phyloP scores from a whole-genome alignment of 257 asterid genomes.

The Solanum etuberosum region DNA sequence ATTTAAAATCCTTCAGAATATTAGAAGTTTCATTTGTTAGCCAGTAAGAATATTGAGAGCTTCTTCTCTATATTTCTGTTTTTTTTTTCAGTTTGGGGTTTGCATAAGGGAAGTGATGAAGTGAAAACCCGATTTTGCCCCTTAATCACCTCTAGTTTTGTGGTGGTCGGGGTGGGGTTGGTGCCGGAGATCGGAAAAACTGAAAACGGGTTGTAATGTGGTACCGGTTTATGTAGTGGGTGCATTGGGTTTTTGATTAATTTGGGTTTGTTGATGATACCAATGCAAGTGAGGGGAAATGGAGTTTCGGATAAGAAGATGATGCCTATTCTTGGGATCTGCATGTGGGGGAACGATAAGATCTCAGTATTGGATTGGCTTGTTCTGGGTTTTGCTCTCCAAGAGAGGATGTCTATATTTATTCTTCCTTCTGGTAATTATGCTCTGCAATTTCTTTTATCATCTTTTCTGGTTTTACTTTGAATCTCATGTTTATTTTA shows the following conservation, averaged over 20 bases:
- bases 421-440: not conserved
- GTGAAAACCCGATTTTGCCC: not conserved
- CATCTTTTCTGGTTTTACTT: not conserved
- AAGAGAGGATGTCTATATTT: not conserved
- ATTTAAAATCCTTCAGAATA: not conserved
- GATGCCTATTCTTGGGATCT: not conserved
- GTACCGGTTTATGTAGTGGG: not conserved
- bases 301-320: not conserved
- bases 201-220: not conserved
- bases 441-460: not conserved
- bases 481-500: not conserved
- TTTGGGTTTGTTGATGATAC: not conserved
- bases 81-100: not conserved
- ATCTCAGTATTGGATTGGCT: not conserved
- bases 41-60: not conserved
- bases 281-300: not conserved
- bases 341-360: not conserved
- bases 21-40: not conserved
- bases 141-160: not conserved
- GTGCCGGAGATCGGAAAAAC: not conserved
- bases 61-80: not conserved
- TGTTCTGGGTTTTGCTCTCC: not conserved
- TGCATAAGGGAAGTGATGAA: not conserved
- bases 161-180: not conserved
- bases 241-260: not conserved